These are phyloP conservation scores for Penicillium sp. DNA, from an alignment of 2,329 filamentous ascomycete species.

Conservation along the genomic window DNA sequence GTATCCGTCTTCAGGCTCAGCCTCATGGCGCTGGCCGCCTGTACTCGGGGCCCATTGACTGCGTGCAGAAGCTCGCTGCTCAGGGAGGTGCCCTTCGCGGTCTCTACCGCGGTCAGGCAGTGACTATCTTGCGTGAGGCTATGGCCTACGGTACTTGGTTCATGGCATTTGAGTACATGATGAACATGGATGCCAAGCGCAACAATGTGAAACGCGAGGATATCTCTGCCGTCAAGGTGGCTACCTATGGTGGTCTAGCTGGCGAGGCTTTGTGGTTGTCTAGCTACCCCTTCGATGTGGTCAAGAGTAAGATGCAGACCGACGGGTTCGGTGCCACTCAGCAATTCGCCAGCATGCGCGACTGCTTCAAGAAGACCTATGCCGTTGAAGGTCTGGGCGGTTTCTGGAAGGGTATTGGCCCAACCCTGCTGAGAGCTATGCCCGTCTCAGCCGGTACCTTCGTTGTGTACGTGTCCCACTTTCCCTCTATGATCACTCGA, in stretches of 20 bases:
- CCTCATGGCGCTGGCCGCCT: slow-evolving; percentile 80
- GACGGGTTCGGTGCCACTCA: slow-evolving; percentile 79
- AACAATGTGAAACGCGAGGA: slow-evolving; percentile 76
- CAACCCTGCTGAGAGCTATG: slow-evolving; percentile 92
- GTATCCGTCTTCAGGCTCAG: slow-evolving; percentile 94
- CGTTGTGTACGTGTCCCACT: slow-evolving; percentile 63
- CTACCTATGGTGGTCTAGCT: slow-evolving; percentile 87
- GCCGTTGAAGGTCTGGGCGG: slow-evolving; percentile 74
- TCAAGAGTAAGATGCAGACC: slow-evolving; percentile 99
- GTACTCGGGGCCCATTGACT: slow-evolving; percentile 86
- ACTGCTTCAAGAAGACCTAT: slow-evolving; percentile 86
- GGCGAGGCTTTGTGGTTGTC: slow-evolving; percentile 92
- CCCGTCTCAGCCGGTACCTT: slow-evolving; percentile 98
- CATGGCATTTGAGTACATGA: slow-evolving; percentile 90
- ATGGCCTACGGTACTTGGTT: slow-evolving; percentile 98
- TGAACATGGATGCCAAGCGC: slow-evolving; percentile 83
- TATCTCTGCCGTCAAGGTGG: slow-evolving; percentile 82
- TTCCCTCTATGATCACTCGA: neutral
- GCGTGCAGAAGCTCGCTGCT: slow-evolving; percentile 77
- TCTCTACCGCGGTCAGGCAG: slow-evolving; percentile 83
- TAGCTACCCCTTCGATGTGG: slow-evolving; percentile 93
- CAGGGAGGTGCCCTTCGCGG: slow-evolving; percentile 71
- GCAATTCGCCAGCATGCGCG: slow-evolving; percentile 79
- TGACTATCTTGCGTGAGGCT: slow-evolving; percentile 86
- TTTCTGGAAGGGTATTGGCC: slow-evolving; percentile 94